Evolutionary conservation across 257 asterid genomes (phyloP), one percentile per base, ranked within the genome.

Genomic region (Petunia axillaris): DNA sequence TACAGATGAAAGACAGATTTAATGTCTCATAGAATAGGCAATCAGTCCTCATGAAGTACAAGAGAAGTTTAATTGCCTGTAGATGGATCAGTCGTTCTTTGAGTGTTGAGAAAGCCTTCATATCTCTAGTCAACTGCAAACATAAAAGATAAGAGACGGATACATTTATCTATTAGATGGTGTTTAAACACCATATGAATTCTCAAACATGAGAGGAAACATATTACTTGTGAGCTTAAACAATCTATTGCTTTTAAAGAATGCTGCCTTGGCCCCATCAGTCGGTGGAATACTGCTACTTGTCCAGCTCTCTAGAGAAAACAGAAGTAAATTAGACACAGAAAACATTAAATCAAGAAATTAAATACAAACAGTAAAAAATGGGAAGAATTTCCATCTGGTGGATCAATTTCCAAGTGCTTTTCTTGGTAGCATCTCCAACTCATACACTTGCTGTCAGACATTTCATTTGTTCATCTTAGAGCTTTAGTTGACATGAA

Each of bases 251-350:
- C 87, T 60, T 85, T 83, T 53, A 96, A 83, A 65, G 97, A 78
- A 83, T 94, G 99, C 83, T 57, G 85, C 9, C 87, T 79, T 62
- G 97, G 97, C 73, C 99, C 94, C 98, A 87, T 91, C 83, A 94
- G 82, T 80, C 97, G 92, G 83, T 96, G 99, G 83, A 81, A 91
- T 79, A 85, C 84, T 50, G 97, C 83, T 79, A 86, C 92, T 83
- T 60, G 85, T 73, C 84, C 86, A 76, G 79, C 62, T 82, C 67
- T 88, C 97, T 93, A 81, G 48, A 48, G 71, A 78, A 85, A 79
- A 82, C 16, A 79, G 83, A 84, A 57, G 60, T 25, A 65, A 75
- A 79, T 25, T 68, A 38, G 63, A 77, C 68, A 3, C 48, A 15
- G 25, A 36, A 65, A 16, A 59, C 48, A 64, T 13, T 39, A 58